phyloP scores from a whole-genome alignment of 768 basidiomycete species.

The Lentinula guzmanii region DNA sequence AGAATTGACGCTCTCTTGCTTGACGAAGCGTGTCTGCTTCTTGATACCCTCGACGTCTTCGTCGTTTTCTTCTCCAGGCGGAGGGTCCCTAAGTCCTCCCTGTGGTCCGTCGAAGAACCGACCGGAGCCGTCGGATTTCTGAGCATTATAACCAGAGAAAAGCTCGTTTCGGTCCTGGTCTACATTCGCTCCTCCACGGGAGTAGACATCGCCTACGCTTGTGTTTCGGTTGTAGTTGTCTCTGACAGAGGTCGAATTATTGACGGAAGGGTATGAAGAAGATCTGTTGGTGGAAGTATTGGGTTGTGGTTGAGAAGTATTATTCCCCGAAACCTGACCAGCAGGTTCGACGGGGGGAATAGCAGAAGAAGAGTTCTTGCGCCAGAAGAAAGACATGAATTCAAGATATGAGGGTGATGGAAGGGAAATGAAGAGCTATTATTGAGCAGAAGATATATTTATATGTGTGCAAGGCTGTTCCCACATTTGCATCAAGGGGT shows the following conservation, averaged over 20 bases:
- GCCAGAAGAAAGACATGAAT: slow-evolving; percentile 14
- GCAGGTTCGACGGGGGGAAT: slow-evolving; percentile 60
- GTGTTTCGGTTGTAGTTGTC: slow-evolving; percentile 49
- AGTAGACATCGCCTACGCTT: slow-evolving; percentile 58
- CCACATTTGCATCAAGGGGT: not conserved
- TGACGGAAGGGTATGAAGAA: not conserved
- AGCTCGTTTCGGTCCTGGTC: slow-evolving; percentile 68
- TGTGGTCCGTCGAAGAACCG: slow-evolving; percentile 66
- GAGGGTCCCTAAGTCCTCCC: slow-evolving; percentile 32
- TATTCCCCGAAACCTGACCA: slow-evolving; percentile 16
- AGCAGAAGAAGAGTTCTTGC: slow-evolving; percentile 51
- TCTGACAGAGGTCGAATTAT: slow-evolving; percentile 7
- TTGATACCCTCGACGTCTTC: slow-evolving; percentile 95
- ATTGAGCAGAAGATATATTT: not conserved
- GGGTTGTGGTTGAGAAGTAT: slow-evolving; percentile 11
- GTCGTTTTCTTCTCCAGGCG: slow-evolving; percentile 68
- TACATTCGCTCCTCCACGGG: slow-evolving; percentile 53
- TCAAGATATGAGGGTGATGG: slow-evolving; percentile 64
- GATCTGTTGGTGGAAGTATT: slow-evolving; percentile 27
- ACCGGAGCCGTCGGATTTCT: slow-evolving; percentile 46
- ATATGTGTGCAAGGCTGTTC: not conserved
- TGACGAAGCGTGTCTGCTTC: slow-evolving; percentile 79
- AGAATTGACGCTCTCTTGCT: slow-evolving; percentile 88
- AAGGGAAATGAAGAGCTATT: slow-evolving; percentile 10
- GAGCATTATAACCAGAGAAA: slow-evolving; percentile 67